Conservation (phyloP, 1,139 yeast species). For the Scheffersomyces parashehatae region DNA sequence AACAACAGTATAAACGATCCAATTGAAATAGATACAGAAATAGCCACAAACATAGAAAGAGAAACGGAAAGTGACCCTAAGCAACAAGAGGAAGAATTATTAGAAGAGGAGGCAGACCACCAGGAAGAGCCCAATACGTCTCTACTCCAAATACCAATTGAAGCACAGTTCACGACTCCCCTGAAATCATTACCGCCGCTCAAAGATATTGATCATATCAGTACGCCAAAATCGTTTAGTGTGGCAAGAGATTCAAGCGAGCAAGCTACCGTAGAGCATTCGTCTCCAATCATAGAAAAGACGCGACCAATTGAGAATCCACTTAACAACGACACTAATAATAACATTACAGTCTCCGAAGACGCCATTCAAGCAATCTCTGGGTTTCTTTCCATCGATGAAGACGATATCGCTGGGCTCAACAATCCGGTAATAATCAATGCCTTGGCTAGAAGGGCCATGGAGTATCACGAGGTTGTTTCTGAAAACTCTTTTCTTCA, state of each 20-base stretch:
- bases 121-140: constrained; percentile 18
- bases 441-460: constrained; percentile 43
- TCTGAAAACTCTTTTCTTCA: constrained; percentile 54
- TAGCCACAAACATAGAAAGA: not conserved
- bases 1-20: too few species aligned
- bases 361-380: constrained; percentile 16
- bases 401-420: constrained; percentile 16
- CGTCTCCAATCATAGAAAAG: constrained; percentile 19
- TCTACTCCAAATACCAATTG: constrained; percentile 5
- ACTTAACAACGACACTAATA: constrained; percentile 1
- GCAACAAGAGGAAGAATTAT: not conserved
- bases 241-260: constrained; percentile 37
- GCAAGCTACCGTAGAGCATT: constrained; percentile 9
- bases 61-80: not conserved
- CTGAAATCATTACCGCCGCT: constrained; percentile 45
- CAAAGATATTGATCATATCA: constrained; percentile 44
- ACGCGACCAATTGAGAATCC: constrained; percentile 1
- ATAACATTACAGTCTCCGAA: not conserved
- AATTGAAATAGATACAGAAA: not conserved
- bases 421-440: constrained; percentile 23
- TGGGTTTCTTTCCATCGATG: constrained; percentile 38
- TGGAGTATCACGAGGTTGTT: constrained; percentile 48
- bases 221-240: constrained; percentile 43
- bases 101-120: not conserved
- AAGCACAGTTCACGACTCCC: constrained; percentile 37